These are phyloP conservation scores for Jaminaea rosea DNA, from an alignment of 1,284 basidiomycete genomes.

Conservation along the genomic window DNA sequence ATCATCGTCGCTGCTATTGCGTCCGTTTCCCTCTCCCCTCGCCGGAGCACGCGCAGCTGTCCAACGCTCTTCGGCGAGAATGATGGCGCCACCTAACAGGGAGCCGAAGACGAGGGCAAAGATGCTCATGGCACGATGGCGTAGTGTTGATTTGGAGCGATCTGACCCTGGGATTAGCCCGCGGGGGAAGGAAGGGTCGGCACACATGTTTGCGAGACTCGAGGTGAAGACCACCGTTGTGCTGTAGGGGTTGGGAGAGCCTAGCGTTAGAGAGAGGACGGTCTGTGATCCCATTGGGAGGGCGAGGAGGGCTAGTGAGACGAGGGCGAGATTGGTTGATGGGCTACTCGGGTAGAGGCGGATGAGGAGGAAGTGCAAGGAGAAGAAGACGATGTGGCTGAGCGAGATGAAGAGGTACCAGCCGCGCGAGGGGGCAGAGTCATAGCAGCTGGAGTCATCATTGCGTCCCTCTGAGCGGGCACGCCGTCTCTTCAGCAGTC, in stretches of 20 bases:
- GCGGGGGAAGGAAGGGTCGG: not conserved
- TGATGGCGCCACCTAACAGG: too few relatives aligned
- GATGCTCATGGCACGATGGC: not conserved
- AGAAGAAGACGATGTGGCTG: not conserved
- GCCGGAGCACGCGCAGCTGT: too few relatives aligned
- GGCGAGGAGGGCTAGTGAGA: not conserved
- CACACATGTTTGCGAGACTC: not conserved
- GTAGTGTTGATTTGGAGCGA: not conserved
- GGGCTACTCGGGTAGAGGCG: too few relatives aligned
- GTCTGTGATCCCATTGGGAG: conserved; percentile 4
- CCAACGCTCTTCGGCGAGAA: too few relatives aligned
- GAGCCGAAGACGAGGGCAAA: too few relatives aligned
- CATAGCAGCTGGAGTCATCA: too few relatives aligned
- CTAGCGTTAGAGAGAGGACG: not conserved
- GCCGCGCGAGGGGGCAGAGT: too few relatives aligned
- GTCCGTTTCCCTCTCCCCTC: too few relatives aligned
- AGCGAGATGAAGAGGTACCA: not conserved
- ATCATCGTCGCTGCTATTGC: too few relatives aligned
- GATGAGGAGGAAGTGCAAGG: not conserved
- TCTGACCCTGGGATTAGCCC: not conserved
- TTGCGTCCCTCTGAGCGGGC: too few relatives aligned
- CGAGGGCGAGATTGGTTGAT: too few relatives aligned
- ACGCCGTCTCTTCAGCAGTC: too few relatives aligned
- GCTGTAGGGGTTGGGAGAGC: not conserved
- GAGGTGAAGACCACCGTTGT: conserved; percentile 6